Conservation (phyloP, 2,329 filamentous ascomycete genomes). For the Ilyonectria mors-panacis region DNA sequence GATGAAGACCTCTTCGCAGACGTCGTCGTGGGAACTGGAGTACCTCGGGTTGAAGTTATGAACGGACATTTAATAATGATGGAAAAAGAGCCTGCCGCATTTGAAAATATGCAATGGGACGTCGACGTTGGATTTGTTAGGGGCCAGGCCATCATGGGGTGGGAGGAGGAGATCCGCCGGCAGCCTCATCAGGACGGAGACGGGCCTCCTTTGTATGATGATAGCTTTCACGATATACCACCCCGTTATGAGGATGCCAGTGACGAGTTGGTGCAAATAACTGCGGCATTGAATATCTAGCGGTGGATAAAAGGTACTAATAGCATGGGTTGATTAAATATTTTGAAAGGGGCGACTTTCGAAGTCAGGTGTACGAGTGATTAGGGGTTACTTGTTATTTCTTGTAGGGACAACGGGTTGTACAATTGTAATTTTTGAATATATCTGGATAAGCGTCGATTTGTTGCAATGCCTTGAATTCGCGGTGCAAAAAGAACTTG, state of each 20-base stretch:
- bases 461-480: no score
- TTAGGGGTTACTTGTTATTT: no score
- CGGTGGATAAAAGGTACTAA: no score
- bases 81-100: background rate
- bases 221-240: background rate
- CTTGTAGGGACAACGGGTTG: no score
- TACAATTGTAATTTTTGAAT: no score
- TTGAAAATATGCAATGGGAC: background rate
- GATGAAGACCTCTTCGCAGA: background rate
- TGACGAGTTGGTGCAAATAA: no score
- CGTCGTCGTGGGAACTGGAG: background rate
- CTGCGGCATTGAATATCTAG: no score
- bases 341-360: no score
- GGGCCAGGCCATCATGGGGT: background rate
- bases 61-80: background rate
- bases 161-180: background rate
- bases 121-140: conserved; percentile 8
- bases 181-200: background rate
- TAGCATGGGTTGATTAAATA: no score
- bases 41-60: background rate
- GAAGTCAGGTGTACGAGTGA: no score
- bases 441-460: no score
- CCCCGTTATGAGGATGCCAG: background rate
- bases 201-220: conserved; percentile 6
- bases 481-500: no score